These are phyloP conservation scores for Panicum hallii DNA, from an alignment of 202 grass and related monocot genomes.

Conservation along the genomic window DNA sequence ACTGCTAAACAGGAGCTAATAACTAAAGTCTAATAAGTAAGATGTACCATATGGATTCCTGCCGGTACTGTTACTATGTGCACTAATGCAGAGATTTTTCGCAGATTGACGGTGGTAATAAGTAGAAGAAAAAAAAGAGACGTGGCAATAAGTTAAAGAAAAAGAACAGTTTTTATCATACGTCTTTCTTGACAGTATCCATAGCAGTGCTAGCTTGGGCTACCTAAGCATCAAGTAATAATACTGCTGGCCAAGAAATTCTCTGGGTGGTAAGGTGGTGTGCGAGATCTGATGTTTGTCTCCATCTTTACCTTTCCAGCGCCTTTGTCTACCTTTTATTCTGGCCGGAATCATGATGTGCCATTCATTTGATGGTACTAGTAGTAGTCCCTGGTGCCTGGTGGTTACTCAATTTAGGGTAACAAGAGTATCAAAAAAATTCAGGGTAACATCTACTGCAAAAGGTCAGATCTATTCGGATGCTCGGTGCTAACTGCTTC, in stretches of 20 bases:
- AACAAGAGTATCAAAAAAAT: not conserved
- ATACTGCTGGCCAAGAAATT: conserved; percentile 4
- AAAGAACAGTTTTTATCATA: not conserved
- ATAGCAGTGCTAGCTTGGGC: conserved; percentile 39
- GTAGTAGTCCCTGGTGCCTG: not conserved
- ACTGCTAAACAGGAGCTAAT: conserved; percentile 24
- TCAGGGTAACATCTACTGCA: conserved; percentile 18
- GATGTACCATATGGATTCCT: not conserved
- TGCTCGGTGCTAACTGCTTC: not conserved
- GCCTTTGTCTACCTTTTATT: conserved; percentile 14
- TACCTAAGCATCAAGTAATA: conserved; percentile 31
- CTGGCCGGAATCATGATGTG: conserved; percentile 43
- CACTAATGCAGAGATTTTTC: not conserved
- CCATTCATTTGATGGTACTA: conserved; percentile 39
- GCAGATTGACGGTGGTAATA: not conserved
- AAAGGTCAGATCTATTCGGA: conserved; percentile 33
- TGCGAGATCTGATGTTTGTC: conserved; percentile 57
- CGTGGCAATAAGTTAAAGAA: not conserved
- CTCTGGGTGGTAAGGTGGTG: conserved; percentile 3
- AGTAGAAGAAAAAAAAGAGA: not conserved
- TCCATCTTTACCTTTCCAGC: conserved; percentile 47
- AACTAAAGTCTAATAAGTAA: not conserved
- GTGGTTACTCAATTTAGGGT: conserved; percentile 29
- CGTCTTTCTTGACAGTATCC: conserved; percentile 16
- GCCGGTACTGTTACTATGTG: not conserved